Percentiles rank a stretch among this genome's conserved stretches.
Evolutionary conservation across 106 monocot species (phyloP).

Genomic region (Dactylorhiza incarnata): DNA sequence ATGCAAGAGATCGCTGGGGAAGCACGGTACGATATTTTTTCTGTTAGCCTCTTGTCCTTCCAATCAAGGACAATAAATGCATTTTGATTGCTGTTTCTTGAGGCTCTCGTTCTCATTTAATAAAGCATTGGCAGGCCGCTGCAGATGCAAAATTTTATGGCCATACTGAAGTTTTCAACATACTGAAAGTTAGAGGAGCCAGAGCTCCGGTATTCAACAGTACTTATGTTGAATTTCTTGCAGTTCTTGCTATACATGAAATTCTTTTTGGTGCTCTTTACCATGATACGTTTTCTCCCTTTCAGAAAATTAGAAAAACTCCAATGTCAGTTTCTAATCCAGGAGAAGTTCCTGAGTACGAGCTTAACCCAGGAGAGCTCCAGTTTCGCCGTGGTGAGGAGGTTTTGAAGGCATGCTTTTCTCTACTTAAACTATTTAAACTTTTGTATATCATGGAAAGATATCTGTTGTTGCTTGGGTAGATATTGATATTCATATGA

Average conservation of each 20-base stretch:
- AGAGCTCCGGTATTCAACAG: constrained; percentile 8
- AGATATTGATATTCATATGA: too few relatives aligned
- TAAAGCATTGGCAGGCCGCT: constrained; percentile 13
- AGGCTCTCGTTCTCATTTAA: too few relatives aligned
- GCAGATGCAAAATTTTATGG: constrained; percentile 25
- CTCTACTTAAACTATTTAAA: too few relatives aligned
- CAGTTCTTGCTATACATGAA: constrained; percentile 3
- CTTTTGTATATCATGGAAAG: too few relatives aligned
- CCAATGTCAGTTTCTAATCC: constrained; percentile 94
- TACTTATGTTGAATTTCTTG: background rate
- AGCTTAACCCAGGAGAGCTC: constrained; percentile 76
- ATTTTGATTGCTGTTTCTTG: too few relatives aligned
- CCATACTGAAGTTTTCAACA: constrained; percentile 19
- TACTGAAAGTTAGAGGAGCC: constrained; percentile 25
- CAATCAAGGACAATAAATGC: too few relatives aligned
- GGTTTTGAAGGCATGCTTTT: constrained; percentile 36
- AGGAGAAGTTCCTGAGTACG: constrained; percentile 87
- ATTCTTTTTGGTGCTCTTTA: background rate
- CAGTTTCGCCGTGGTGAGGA: constrained; percentile 60
- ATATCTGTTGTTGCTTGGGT: too few relatives aligned
- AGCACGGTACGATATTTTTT: constrained; percentile 60
- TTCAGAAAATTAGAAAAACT: constrained; percentile 68
- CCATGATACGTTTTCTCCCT: background rate
- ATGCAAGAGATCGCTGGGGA: constrained; percentile 90
- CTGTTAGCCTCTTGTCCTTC: too few relatives aligned